These are phyloP conservation scores for Acanthamoeba royreba DNA, from an alignment of 208 protist genomes.

Conservation along the genomic window DNA sequence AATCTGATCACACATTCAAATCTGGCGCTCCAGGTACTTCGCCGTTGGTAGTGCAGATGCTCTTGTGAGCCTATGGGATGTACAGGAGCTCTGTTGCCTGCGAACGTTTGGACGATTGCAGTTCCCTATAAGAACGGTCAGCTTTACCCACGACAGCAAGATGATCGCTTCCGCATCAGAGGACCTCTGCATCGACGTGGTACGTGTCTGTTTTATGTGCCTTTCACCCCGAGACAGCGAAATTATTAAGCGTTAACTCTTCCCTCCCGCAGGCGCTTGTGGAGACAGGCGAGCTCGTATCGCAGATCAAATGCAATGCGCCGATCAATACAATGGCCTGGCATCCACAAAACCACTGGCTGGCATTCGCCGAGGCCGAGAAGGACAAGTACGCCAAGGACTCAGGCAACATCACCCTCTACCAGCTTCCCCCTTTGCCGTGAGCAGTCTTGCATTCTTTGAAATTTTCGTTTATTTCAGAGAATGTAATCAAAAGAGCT, in stretches of 20 bases:
- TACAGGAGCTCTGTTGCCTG: slow-evolving; percentile 53
- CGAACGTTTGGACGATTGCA: slow-evolving; percentile 41
- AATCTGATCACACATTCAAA: background rate
- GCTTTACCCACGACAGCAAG: slow-evolving; percentile 54
- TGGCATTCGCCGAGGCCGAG: background rate
- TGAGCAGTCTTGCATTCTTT: too few species aligned
- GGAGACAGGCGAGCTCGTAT: slow-evolving; percentile 33
- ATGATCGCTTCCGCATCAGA: slow-evolving; percentile 62
- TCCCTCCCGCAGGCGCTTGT: background rate
- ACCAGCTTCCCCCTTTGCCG: background rate
- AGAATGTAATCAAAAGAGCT: too few species aligned
- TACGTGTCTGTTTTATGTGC: background rate
- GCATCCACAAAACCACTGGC: slow-evolving; percentile 49
- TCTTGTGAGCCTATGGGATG: slow-evolving; percentile 51
- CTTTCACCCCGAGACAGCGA: too few species aligned
- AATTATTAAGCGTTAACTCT: background rate
- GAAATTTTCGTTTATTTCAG: too few species aligned
- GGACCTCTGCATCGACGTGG: slow-evolving; percentile 59
- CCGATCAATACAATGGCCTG: slow-evolving; percentile 62
- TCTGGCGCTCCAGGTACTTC: background rate
- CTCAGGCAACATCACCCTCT: slow-evolving; percentile 20
- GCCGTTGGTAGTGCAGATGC: slow-evolving; percentile 62
- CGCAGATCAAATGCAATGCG: background rate
- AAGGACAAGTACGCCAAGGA: background rate
- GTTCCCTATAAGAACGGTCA: slow-evolving; percentile 56